phyloP scores from a whole-genome alignment of 352 stramenopile genomes.

The Phytophthora melonis region DNA sequence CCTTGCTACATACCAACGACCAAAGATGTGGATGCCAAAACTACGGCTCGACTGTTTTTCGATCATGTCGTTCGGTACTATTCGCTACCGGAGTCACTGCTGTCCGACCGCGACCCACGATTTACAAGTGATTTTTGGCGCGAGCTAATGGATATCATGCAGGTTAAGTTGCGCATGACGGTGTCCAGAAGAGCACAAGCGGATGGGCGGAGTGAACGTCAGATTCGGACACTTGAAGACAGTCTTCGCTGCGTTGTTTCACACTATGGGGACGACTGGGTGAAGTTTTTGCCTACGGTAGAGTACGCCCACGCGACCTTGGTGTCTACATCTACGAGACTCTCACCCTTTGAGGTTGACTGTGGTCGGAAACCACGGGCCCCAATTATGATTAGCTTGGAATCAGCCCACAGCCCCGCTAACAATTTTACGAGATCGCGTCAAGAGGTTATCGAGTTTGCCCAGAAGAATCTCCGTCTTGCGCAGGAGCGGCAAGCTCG shows the following conservation, averaged over 20 bases:
- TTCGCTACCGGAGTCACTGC: conserved; percentile 5
- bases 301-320: conserved; percentile 19
- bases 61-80: conserved; percentile 7
- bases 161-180: conserved; percentile 20
- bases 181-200: conserved; percentile 12
- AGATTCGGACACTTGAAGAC: conserved; percentile 12
- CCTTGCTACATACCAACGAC: conserved; percentile 10
- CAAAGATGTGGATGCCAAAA: conserved; percentile 11
- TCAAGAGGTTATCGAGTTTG: conserved; percentile 8
- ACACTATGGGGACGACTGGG: conserved; percentile 15
- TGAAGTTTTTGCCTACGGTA: conserved; percentile 6
- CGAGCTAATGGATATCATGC: conserved; percentile 15
- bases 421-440: no score
- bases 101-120: conserved; percentile 8
- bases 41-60: conserved; percentile 12
- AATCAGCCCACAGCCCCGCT: no score
- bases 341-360: conserved; percentile 13
- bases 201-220: conserved; percentile 9
- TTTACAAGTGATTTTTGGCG: conserved; percentile 17
- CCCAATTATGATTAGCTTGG: no score
- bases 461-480: neutral
- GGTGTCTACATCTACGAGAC: conserved; percentile 3
- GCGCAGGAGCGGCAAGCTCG: conserved; percentile 1
- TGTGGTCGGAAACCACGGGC: conserved; percentile 8
- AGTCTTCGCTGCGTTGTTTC: conserved; percentile 19